phyloP scores from a whole-genome alignment of 2,329 filamentous ascomycete genomes.

The Pseudogymnoascus sp. region DNA sequence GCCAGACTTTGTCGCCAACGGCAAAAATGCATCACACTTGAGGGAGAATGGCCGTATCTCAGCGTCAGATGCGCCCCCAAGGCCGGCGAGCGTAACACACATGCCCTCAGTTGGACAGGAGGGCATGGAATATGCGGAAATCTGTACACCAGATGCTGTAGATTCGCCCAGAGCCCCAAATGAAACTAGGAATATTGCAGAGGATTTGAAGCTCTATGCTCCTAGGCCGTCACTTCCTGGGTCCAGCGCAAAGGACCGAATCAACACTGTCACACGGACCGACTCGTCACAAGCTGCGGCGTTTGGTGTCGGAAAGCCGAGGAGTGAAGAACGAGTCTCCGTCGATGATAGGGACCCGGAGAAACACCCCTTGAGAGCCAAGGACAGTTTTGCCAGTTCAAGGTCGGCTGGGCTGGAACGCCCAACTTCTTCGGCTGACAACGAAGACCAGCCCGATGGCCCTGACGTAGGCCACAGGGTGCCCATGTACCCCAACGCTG shows the following conservation, averaged over 20 bases:
- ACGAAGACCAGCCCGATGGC: constrained; percentile 66
- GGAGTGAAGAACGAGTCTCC: constrained; percentile 26
- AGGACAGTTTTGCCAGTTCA: constrained; percentile 49
- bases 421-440: constrained; percentile 51
- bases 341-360: constrained; percentile 42
- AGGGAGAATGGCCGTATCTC: constrained; percentile 30
- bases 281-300: constrained; percentile 80
- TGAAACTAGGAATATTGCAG: constrained; percentile 65
- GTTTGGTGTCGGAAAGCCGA: constrained; percentile 69
- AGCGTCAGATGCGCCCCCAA: constrained; percentile 38
- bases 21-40: constrained; percentile 27
- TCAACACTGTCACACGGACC: constrained; percentile 78
- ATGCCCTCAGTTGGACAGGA: constrained; percentile 85
- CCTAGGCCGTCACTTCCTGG: constrained; percentile 79
- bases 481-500: constrained; percentile 85
- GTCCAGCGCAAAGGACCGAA: constrained; percentile 72
- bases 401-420: constrained; percentile 37
- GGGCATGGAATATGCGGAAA: constrained; percentile 75
- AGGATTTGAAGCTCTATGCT: constrained; percentile 78
- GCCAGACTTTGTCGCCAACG: constrained; percentile 38
- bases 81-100: constrained; percentile 62
- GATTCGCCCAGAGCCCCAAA: constrained; percentile 29
- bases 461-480: constrained; percentile 88
- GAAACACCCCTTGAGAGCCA: constrained; percentile 50
- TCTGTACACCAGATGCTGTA: constrained; percentile 27